These are phyloP conservation scores for Verbena officinalis DNA, from an alignment of 257 asterid species.

Conservation along the genomic window DNA sequence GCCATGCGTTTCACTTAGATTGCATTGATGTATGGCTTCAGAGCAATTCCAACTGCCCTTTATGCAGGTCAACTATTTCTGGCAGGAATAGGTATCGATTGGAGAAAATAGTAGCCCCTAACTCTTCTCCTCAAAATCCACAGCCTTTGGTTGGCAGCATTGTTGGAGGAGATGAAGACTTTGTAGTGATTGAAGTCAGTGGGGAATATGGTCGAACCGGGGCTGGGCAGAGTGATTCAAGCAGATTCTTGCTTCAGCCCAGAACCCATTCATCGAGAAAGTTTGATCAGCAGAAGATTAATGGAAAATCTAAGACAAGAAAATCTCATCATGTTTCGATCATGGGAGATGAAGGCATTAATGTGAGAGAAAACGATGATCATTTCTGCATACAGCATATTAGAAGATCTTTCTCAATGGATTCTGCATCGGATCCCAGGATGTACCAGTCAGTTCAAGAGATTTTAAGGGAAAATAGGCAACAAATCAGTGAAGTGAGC, in stretches of 20 bases:
- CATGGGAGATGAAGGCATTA: constrained; percentile 80
- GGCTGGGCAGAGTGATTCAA: constrained; percentile 37
- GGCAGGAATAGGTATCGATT: constrained; percentile 44
- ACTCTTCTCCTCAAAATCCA: constrained; percentile 75
- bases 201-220: constrained; percentile 31
- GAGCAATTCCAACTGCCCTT: constrained; percentile 73
- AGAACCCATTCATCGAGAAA: constrained; percentile 51
- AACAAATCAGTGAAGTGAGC: constrained; percentile 29
- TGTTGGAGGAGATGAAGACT: constrained; percentile 49
- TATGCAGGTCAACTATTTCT: constrained; percentile 71
- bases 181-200: constrained; percentile 48
- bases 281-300: constrained; percentile 34
- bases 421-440: constrained; percentile 64
- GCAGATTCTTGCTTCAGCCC: constrained; percentile 39
- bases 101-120: constrained; percentile 57
- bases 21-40: constrained; percentile 85
- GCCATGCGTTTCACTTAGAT: constrained; percentile 77
- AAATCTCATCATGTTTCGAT: constrained; percentile 61
- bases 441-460: constrained; percentile 69
- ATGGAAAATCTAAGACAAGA: constrained; percentile 34
- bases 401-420: constrained; percentile 90
- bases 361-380: constrained; percentile 53
- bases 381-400: constrained; percentile 64
- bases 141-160: constrained; percentile 38
- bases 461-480: constrained; percentile 45